Conservation (phyloP, 2,329 filamentous ascomycete genomes). For the Colletotrichum phormii region DNA sequence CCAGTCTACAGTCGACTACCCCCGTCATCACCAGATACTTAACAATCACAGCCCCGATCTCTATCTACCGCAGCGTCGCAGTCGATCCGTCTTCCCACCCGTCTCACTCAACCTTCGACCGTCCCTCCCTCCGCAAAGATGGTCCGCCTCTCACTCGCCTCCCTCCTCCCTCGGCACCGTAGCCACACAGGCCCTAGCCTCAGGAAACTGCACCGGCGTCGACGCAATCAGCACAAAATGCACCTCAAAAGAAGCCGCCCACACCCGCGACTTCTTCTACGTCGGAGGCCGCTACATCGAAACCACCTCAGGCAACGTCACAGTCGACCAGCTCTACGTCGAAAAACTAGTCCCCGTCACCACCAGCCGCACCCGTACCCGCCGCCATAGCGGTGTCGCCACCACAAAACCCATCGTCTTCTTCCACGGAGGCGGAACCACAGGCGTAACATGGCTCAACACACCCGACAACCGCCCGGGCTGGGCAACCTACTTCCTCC, state of each 20-base stretch:
- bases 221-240: constrained; percentile 34
- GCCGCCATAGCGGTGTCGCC: not conserved
- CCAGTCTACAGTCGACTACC: not conserved
- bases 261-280: constrained; percentile 48
- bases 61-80: not conserved
- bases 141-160: constrained; percentile 14
- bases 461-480: constrained; percentile 59
- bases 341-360: constrained; percentile 55
- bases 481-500: constrained; percentile 59
- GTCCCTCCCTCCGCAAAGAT: not conserved
- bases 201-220: constrained; percentile 24
- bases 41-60: not conserved
- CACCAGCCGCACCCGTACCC: not conserved
- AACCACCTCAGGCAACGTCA: constrained; percentile 43
- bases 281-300: constrained; percentile 49
- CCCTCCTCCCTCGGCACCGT: not conserved
- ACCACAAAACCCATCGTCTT: constrained; percentile 25
- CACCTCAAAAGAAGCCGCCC: constrained; percentile 34
- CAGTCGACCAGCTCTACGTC: constrained; percentile 63
- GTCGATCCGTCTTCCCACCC: not conserved
- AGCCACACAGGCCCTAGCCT: not conserved
- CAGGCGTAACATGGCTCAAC: constrained; percentile 48
- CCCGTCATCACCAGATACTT: not conserved
- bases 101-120: not conserved
- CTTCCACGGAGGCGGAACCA: constrained; percentile 32